Percentiles rank a stretch among this genome's conserved stretches.
Conservation (phyloP, 345 rosid species). For the Camelina laxa region DNA sequence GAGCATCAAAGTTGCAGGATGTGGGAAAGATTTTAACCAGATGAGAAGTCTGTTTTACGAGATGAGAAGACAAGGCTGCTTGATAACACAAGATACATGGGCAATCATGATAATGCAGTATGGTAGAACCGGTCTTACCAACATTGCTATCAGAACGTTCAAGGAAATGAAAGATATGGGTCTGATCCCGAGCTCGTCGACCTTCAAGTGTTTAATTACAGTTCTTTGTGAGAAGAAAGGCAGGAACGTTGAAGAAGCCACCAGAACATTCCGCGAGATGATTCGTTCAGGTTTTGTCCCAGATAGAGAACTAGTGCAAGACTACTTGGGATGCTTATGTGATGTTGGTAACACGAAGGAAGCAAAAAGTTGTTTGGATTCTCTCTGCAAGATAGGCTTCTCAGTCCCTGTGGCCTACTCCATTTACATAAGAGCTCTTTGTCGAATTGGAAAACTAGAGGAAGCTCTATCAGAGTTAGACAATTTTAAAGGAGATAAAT, state of each 20-base stretch:
- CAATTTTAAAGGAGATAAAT: slow-evolving; percentile 47
- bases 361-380: slow-evolving; percentile 57
- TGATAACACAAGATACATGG: slow-evolving; percentile 75
- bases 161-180: slow-evolving; percentile 69
- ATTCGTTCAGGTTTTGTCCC: slow-evolving; percentile 57
- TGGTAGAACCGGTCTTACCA: slow-evolving; percentile 80
- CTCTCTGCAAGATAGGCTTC: slow-evolving; percentile 63
- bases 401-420: slow-evolving; percentile 57
- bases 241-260: slow-evolving; percentile 65
- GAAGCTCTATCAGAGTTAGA: slow-evolving; percentile 61
- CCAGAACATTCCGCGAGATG: slow-evolving; percentile 69
- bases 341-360: slow-evolving; percentile 56
- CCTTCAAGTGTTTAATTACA: slow-evolving; percentile 72
- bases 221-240: slow-evolving; percentile 78
- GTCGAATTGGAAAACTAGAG: slow-evolving; percentile 69
- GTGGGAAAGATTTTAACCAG: slow-evolving; percentile 78
- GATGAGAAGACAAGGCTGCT: slow-evolving; percentile 72
- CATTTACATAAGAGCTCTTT: slow-evolving; percentile 71
- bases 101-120: slow-evolving; percentile 88
- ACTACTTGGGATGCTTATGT: slow-evolving; percentile 69
- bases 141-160: slow-evolving; percentile 67
- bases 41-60: slow-evolving; percentile 80
- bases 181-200: slow-evolving; percentile 54
- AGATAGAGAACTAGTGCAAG: slow-evolving; percentile 64
- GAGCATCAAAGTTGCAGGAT: slow-evolving; percentile 83